Base-by-base conservation (phyloP, 2,329 filamentous ascomycete species). In the Neonectria punicea region DNA sequence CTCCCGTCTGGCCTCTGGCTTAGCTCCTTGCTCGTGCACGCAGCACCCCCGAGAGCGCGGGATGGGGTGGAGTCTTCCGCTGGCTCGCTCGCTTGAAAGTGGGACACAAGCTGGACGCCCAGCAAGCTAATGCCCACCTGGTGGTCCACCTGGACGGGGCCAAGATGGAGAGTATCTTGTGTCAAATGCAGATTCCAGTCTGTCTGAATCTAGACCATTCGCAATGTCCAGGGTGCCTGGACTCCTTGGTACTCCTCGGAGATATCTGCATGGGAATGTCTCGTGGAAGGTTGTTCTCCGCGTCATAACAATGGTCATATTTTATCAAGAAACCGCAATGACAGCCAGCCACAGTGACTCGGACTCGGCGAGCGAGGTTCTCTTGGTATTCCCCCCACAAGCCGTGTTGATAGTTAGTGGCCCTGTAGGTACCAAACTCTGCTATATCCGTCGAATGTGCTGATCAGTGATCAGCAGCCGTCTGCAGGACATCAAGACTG, bases 401-500 rank as follows among this genome's bases (percentile, higher is more conserved):
- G 49, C 22, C 22, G 22, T 16, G 34, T 28, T 25, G 28, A 20
- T 41, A 11, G n/a, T 11, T 43, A 43, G 39, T 20, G n/a, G 39
- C 39, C 39, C 39, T 43, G 53, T 36, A 57, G 50, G 54, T 25
- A 54, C 51, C n/a, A 41, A n/a, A 36, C 39, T 25, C 16, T 34
- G 18, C n/a, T 34, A 51, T 34, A 51, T 34, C 16, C n/a, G 36
- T 39, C 14, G 14, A n/a, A 16, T 39, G 36, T 39, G 36, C 36
- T 39, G 36, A 43, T 43, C 49, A 11, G n/a, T 22, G n/a, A 41
- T 11, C 14, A 25, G 56, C 41, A 41, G 54, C 32, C 20, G 56
- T 54, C 65, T 73, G 70, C 71, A 73, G 65, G 59, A 72, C 71
- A 71, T 71, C 54, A 55, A 59, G 34, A 62, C 69, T 67, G 71